Conservation (phyloP, 805 yeast genomes). For the Myxozyma lipomycoides region DNA sequence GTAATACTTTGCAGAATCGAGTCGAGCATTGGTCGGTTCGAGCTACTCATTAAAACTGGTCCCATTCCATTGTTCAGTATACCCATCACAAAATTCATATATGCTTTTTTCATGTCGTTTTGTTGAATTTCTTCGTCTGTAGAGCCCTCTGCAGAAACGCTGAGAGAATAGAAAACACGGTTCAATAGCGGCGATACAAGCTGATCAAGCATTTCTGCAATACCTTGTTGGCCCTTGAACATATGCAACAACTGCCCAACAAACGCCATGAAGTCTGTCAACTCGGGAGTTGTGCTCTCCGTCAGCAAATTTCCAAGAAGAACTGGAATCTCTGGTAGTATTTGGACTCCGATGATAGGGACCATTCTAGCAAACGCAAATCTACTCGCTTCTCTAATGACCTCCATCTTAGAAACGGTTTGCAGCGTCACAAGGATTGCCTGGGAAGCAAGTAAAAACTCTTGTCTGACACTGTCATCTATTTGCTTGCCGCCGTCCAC, state of each 20-base stretch:
- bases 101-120: conserved; percentile 61
- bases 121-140: conserved; percentile 67
- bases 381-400: conserved; percentile 72
- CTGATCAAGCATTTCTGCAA: conserved; percentile 70
- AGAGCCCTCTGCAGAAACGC: conserved; percentile 34
- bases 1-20: conserved; percentile 23
- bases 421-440: conserved; percentile 82
- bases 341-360: conserved; percentile 57
- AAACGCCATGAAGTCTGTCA: conserved; percentile 78
- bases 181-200: conserved; percentile 69
- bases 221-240: conserved; percentile 57
- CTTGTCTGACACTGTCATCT: conserved; percentile 41
- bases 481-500: conserved; percentile 43
- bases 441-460: conserved; percentile 67
- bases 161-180: conserved; percentile 23
- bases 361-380: conserved; percentile 84
- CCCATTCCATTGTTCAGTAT: conserved; percentile 74
- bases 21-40: conserved; percentile 16
- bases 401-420: conserved; percentile 59
- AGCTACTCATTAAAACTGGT: conserved; percentile 66
- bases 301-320: conserved; percentile 64
- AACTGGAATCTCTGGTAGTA: conserved; percentile 58
- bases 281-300: conserved; percentile 51
- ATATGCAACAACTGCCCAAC: conserved; percentile 83
- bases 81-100: conserved; percentile 63